Evolutionary conservation across 306 rosid genomes (phyloP).

Genomic region (Vachellia collinsii): DNA sequence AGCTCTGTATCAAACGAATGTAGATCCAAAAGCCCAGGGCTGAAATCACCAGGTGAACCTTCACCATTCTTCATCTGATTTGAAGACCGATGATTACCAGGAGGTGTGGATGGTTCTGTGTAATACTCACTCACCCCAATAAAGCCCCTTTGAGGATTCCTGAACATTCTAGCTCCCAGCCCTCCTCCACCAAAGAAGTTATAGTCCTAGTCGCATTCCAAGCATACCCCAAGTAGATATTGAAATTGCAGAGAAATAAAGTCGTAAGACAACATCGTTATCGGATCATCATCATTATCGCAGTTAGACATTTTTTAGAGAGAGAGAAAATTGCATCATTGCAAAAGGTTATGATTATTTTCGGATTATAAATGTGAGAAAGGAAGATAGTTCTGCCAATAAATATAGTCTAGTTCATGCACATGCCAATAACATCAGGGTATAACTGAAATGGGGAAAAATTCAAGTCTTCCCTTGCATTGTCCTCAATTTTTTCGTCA

Average conservation of each 20-base stretch:
- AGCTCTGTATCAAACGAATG: slow-evolving; percentile 86
- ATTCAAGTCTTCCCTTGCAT: too few relatives aligned
- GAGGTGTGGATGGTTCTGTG: slow-evolving; percentile 66
- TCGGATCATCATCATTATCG: slow-evolving; percentile 4
- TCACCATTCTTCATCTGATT: slow-evolving; percentile 54
- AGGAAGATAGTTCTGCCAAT: slow-evolving; percentile 1
- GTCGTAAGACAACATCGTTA: slow-evolving; percentile 1
- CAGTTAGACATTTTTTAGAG: neutral
- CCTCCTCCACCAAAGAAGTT: slow-evolving; percentile 70
- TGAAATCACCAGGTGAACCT: slow-evolving; percentile 62
- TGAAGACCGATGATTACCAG: slow-evolving; percentile 40
- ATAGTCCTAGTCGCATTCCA: slow-evolving; percentile 61
- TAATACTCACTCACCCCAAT: slow-evolving; percentile 54
- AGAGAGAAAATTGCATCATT: neutral
- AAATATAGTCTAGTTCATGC: neutral
- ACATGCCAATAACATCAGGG: neutral
- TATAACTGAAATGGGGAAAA: neutral
- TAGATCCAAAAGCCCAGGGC: slow-evolving; percentile 94
- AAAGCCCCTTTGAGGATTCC: slow-evolving; percentile 61
- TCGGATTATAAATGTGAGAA: neutral
- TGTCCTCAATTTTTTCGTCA: too few relatives aligned
- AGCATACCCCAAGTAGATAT: slow-evolving; percentile 28
- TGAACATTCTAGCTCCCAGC: slow-evolving; percentile 64
- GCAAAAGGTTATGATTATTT: neutral
- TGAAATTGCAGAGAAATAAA: slow-evolving; percentile 36